Percentiles rank a stretch among this genome's conserved stretches.
Conservation (phyloP, 1,139 yeast species). For the Lodderomyces theae region DNA sequence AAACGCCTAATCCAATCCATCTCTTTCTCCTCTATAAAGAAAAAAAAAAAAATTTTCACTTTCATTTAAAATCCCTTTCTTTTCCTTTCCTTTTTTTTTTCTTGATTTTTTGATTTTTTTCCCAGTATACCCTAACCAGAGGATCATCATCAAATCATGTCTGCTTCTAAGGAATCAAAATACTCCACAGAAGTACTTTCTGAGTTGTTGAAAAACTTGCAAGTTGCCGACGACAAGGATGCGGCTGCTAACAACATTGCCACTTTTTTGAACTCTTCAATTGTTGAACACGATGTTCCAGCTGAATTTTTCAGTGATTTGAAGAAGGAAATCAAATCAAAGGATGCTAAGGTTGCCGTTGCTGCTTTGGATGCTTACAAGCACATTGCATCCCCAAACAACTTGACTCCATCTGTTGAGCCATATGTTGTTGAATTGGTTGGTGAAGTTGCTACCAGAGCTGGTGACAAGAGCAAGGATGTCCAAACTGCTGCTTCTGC, state of each 20-base stretch:
- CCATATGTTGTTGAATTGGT: slow-evolving; percentile 84
- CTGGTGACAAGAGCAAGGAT: slow-evolving; percentile 88
- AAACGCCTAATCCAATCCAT: too few relatives aligned
- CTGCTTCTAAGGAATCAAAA: slow-evolving; percentile 64
- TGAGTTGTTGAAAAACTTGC: slow-evolving; percentile 89
- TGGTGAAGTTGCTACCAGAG: slow-evolving; percentile 64
- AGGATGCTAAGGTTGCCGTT: slow-evolving; percentile 58
- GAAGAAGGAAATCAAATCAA: slow-evolving; percentile 71
- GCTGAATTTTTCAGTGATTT: slow-evolving; percentile 79
- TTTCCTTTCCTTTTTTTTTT: slow-evolving; percentile 3
- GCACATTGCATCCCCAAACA: slow-evolving; percentile 80
- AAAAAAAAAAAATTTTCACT: slow-evolving; percentile 5
- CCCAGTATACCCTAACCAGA: slow-evolving; percentile 13
- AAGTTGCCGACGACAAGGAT: slow-evolving; percentile 88
- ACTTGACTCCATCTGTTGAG: slow-evolving; percentile 88
- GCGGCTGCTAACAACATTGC: slow-evolving; percentile 89
- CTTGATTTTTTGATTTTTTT: slow-evolving; percentile 7
- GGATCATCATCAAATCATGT: slow-evolving; percentile 35
- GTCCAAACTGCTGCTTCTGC: slow-evolving; percentile 66
- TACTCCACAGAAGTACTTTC: slow-evolving; percentile 79
- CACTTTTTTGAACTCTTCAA: slow-evolving; percentile 92
- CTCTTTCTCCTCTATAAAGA: too few relatives aligned
- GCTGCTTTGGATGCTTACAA: slow-evolving; percentile 82
- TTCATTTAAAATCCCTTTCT: slow-evolving; percentile 3
- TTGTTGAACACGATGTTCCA: slow-evolving; percentile 98